Evolutionary conservation across 2,329 filamentous ascomycete genomes (phyloP).

Genomic region (Magnaporthiopsis rhizophila): DNA sequence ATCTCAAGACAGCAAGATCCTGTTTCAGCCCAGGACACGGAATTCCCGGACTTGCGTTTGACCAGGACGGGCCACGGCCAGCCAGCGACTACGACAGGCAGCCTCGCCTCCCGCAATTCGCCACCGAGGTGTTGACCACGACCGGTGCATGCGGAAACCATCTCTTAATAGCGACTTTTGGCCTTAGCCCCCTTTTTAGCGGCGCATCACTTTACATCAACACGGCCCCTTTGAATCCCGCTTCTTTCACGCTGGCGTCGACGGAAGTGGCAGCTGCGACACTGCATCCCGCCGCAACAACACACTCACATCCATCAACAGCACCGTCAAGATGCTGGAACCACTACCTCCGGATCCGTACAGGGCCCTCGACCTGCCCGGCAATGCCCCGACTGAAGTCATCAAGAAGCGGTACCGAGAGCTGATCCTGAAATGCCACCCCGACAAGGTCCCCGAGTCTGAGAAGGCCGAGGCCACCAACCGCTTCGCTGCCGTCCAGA

Average conservation of each 20-base stretch:
- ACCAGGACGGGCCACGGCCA: no score
- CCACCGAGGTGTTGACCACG: no score
- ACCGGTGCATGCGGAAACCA: no score
- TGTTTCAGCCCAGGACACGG: no score
- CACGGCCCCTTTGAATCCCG: neutral
- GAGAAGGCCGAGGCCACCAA: constrained; percentile 5
- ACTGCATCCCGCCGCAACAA: neutral
- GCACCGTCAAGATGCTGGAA: constrained; percentile 30
- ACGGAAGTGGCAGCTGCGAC: constrained; percentile 3
- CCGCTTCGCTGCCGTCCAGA: constrained; percentile 3
- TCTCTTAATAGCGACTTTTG: no score
- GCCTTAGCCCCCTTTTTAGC: no score
- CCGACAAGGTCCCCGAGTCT: constrained; percentile 55
- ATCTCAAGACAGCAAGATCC: no score
- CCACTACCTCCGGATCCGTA: constrained; percentile 67
- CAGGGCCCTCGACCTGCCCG: constrained; percentile 63
- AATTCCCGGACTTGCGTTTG: no score
- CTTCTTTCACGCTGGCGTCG: constrained; percentile 7
- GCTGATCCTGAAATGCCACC: constrained; percentile 80
- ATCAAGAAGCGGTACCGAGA: constrained; percentile 80
- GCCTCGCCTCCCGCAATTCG: no score
- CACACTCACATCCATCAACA: neutral
- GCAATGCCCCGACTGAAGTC: constrained; percentile 59
- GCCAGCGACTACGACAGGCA: no score
- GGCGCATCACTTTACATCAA: no score